Evolutionary conservation across 192 early-diverging fungal species (phyloP), one percentile per base, ranked within the genome.

Genomic region (Diversispora epigaea): DNA sequence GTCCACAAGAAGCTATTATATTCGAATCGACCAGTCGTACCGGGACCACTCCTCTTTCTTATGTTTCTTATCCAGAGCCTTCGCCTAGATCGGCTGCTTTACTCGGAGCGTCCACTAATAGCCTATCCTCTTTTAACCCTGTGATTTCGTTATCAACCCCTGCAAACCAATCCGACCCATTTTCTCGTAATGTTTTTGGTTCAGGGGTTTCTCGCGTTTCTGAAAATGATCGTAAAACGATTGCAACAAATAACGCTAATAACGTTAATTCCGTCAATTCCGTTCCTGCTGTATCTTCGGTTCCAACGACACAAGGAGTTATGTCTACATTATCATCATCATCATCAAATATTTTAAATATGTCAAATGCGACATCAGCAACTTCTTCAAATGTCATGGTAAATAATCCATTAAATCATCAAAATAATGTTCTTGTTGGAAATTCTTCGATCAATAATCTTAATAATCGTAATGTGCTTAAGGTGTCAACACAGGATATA

Each of bases 1-100:
- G 90, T 0, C 92, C 92, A 1, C 82, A 84, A 62, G 76, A 82
- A 17, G 69, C 80, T 0, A 66, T 78, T 39, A 55, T 76, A 17
- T 80, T 80, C 68, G 75, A 78, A 77, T 46, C 76, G 74, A 19
- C 22, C 73, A 32, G 76, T 68, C 44, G 58, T 76, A 69, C 80
- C 2, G 62, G 71, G n/a, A 73, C 71, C 14, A 73, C 71, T 6
- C 55, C 55, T 5, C 55, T 73, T 46, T 14, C 46, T 39, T 73
- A 68, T 15, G 58, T 55, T 11, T 75, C 77, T n/a, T 77, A 61
- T 39, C 41, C 80, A 10, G 67, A 71, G 8, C 65, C 69, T 57
- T 69, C 71, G 4, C 58, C 77, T 40, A 72, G 75, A 62, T 71
- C 76, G 3, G 49, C 74, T 39, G 68, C 74, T 9, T 71, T 68